phyloP scores from a whole-genome alignment of 2,329 filamentous ascomycete species.

The Teratosphaeria viscida region DNA sequence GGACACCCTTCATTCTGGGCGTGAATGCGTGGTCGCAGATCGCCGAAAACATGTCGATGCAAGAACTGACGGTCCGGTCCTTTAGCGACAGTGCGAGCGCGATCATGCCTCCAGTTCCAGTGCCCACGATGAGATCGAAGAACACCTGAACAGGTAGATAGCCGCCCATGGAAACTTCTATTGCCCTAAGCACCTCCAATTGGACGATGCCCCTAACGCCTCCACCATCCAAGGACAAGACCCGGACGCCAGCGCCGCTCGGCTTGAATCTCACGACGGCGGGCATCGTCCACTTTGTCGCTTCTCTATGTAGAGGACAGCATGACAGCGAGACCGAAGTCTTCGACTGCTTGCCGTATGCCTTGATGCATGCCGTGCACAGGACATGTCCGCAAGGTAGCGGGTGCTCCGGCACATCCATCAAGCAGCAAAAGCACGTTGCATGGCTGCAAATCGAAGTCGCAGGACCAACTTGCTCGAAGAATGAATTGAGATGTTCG shows the following conservation, averaged over 20 bases:
- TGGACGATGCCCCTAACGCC: slow-evolving; percentile 38
- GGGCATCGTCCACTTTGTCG: slow-evolving; percentile 26
- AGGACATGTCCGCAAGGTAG: slow-evolving; percentile 39
- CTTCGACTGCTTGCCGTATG: slow-evolving; percentile 23
- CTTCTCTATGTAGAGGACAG: slow-evolving; percentile 27
- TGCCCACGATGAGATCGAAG: slow-evolving; percentile 41
- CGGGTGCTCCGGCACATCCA: slow-evolving; percentile 32
- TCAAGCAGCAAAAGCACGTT: slow-evolving; percentile 39
- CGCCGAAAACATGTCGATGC: slow-evolving; percentile 29
- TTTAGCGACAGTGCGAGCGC: slow-evolving; percentile 32
- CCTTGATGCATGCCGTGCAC: slow-evolving; percentile 32
- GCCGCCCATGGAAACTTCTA: slow-evolving; percentile 31
- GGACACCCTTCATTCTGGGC: slow-evolving; percentile 26
- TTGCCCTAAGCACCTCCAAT: slow-evolving; percentile 31
- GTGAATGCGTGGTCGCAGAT: slow-evolving; percentile 35
- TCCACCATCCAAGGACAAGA: slow-evolving; percentile 28
- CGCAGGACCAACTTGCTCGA: slow-evolving; percentile 29
- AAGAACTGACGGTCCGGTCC: slow-evolving; percentile 29
- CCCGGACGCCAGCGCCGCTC: slow-evolving; percentile 17
- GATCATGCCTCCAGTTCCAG: slow-evolving; percentile 36
- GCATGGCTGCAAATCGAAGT: slow-evolving; percentile 23
- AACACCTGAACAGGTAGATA: slow-evolving; percentile 34
- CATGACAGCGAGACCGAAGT: slow-evolving; percentile 16
- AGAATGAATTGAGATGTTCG: slow-evolving; percentile 27
- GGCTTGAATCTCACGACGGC: slow-evolving; percentile 20